Percentiles rank a stretch among this genome's conserved stretches.
phyloP scores from a whole-genome alignment of 768 basidiomycete genomes.

The Artomyces pyxidatus region DNA sequence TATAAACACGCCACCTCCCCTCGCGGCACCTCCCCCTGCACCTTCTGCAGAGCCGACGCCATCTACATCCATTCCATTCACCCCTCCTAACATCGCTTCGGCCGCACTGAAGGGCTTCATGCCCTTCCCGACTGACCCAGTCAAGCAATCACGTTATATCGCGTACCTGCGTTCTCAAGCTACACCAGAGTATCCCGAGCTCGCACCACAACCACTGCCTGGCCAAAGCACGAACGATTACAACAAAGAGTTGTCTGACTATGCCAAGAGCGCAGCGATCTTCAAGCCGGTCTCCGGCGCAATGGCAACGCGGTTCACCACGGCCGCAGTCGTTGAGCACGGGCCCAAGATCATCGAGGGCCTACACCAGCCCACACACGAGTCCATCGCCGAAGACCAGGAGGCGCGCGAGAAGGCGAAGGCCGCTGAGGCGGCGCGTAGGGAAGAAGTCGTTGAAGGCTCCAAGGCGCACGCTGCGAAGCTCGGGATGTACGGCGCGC shows the following conservation, averaged over 20 bases:
- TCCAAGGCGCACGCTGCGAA: conserved; percentile 78
- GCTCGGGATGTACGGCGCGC: conserved; percentile 81
- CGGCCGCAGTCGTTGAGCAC: conserved; percentile 61
- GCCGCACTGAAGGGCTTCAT: conserved; percentile 86
- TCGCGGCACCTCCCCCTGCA: conserved; percentile 22
- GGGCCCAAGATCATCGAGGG: conserved; percentile 61
- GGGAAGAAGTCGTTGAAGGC: conserved; percentile 48
- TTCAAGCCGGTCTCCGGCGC: conserved; percentile 90
- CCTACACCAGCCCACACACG: conserved; percentile 35
- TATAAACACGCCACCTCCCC: conserved; percentile 18
- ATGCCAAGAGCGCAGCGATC: conserved; percentile 76
- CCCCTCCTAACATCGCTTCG: conserved; percentile 73
- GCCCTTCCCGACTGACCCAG: conserved; percentile 70
- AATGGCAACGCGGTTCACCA: conserved; percentile 93
- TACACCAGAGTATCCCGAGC: conserved; percentile 31
- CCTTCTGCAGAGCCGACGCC: conserved; percentile 19
- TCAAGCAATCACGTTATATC: conserved; percentile 80
- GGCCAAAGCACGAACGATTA: conserved; percentile 60
- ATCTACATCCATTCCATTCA: conserved; percentile 27
- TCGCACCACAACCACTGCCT: conserved; percentile 44
- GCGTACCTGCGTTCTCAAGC: conserved; percentile 75
- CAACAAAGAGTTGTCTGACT: conserved; percentile 78
- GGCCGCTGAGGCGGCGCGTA: conserved; percentile 33
- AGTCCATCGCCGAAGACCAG: conserved; percentile 13
- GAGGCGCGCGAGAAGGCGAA: conserved; percentile 31